Evolutionary conservation across 768 basidiomycete genomes (phyloP), one percentile per base, ranked within the genome.

Genomic region (Leccinum olivaceopallidum): DNA sequence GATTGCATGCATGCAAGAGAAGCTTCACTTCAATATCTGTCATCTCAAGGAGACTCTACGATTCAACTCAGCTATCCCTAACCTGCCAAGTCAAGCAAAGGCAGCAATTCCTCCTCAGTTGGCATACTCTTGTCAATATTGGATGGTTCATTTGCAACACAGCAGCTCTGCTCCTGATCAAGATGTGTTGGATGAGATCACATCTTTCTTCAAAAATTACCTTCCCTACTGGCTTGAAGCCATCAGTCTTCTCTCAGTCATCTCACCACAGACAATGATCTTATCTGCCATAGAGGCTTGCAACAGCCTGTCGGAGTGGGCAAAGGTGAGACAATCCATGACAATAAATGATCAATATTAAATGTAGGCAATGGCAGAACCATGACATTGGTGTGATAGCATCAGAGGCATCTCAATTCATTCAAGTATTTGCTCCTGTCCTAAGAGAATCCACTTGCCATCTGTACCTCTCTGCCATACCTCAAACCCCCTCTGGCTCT

Each of bases 191-290:
- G 5, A 48, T 22, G 47, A 48, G 6, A 7, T 26, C 6, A 26
- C 22, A 14, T 9, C 5, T 13, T 71, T 77, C 56, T 58, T 71
- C 20, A 51, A 69, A 32, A 36, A 57, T 1, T 63, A 61, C 12
- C 64, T 79, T 4, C 65, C 79, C 5, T 77, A 69, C 55, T 80
- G 78, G 78, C 56, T 80, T 9, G 79, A 80, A 54, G 73, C 71
- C 5, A 64, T 80, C n/a, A 64, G 69, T 18, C 61, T 70, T 13
- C 60, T 63, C 24, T 63, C 60, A 49, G 5, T 12, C n/a, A 12
- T 13, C 47, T 48, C 20, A n/a, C 20, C 20, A 47, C 8, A 44
- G n/a, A 18, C 37, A 37, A 16, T 37, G 37, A 48, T 48, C 5
- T 22, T 22, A 22, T 48, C 20, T 48, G 20, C 47, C 12, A 12